These are phyloP conservation scores for Plasmodium relictum DNA, from an alignment of 169 alveolate genomes.

Conservation along the genomic window DNA sequence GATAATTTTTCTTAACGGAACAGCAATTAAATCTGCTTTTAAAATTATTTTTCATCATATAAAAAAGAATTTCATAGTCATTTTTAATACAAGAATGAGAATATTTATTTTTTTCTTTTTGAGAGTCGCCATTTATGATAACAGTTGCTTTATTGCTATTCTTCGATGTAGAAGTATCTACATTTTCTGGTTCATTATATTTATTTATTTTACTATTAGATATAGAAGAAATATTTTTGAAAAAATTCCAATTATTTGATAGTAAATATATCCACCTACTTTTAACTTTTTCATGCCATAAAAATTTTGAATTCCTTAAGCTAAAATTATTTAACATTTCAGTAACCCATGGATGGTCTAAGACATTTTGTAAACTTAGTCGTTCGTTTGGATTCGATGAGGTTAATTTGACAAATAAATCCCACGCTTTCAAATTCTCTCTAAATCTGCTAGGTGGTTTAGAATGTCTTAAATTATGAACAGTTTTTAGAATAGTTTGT, in stretches of 20 bases:
- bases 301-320: conserved; percentile 45
- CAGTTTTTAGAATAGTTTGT: conserved; percentile 83
- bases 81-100: conserved; percentile 42
- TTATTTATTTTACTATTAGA: conserved; percentile 18
- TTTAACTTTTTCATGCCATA: conserved; percentile 72
- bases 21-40: conserved; percentile 57
- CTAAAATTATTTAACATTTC: conserved; percentile 75
- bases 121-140: conserved; percentile 8
- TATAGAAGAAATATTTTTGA: conserved; percentile 63
- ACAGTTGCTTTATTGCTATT: conserved; percentile 17
- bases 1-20: conserved; percentile 37
- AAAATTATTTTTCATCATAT: conserved; percentile 66
- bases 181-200: not conserved
- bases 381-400: conserved; percentile 85
- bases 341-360: conserved; percentile 85
- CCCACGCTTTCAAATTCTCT: conserved; percentile 85
- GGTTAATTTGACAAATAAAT: conserved; percentile 87
- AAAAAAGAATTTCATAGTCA: conserved; percentile 49
- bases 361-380: conserved; percentile 83
- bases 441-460: conserved; percentile 82
- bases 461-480: conserved; percentile 81
- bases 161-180: conserved; percentile 6
- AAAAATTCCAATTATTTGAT: conserved; percentile 73
- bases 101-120: conserved; percentile 17
- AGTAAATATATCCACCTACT: conserved; percentile 67